Evolutionary conservation across 441 rosid species (phyloP).

Genomic region (Lepidium campestre): DNA sequence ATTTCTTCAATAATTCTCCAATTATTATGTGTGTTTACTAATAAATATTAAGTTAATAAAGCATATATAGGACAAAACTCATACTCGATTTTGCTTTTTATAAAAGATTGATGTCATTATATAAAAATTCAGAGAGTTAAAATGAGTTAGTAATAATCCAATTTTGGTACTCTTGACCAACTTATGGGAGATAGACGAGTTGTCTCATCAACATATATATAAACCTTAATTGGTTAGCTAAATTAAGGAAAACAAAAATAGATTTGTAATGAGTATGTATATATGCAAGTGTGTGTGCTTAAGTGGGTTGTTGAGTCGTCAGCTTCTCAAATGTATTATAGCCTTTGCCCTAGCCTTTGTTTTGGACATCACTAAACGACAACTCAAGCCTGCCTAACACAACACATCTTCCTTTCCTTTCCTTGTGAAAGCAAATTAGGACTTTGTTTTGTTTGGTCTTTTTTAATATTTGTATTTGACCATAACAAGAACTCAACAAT

Average conservation of each 20-base stretch:
- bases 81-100: too few relatives aligned
- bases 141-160: neutral
- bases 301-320: conserved; percentile 65
- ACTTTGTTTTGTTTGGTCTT: conserved; percentile 10
- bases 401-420: conserved; percentile 32
- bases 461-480: neutral
- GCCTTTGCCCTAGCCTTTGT: conserved; percentile 21
- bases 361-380: conserved; percentile 25
- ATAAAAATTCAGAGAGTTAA: neutral
- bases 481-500: neutral
- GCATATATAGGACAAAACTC: neutral
- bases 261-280: neutral
- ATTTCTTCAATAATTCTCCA: conserved; percentile 11
- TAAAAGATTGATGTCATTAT: neutral
- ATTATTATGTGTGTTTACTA: neutral
- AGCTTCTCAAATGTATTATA: conserved; percentile 23
- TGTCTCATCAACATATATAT: neutral
- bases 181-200: too few relatives aligned
- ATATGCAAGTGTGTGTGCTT: conserved; percentile 15
- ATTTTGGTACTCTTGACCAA: neutral
- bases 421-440: neutral
- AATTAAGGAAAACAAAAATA: neutral
- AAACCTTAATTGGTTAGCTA: neutral
- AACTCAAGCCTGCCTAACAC: conserved; percentile 31
- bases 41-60: neutral